phyloP scores from a whole-genome alignment of 1,139 yeast species.

The Diutina siamensis region DNA sequence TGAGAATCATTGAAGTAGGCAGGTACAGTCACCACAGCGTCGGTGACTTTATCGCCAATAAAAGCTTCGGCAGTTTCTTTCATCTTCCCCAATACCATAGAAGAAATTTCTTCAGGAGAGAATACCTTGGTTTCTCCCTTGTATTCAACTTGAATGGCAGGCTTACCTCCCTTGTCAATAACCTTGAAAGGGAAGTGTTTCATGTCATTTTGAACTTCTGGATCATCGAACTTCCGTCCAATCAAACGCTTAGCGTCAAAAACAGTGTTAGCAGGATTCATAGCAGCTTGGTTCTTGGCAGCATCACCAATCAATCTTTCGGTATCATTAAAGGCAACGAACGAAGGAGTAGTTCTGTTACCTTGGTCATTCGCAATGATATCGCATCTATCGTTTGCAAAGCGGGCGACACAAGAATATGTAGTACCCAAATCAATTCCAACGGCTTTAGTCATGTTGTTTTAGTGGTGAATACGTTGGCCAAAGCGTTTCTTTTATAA shows the following conservation, averaged over 20 bases:
- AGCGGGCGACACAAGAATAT: constrained; percentile 91
- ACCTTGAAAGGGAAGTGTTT: constrained; percentile 98
- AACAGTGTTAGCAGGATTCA: constrained; percentile 93
- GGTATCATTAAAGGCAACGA: constrained; percentile 94
- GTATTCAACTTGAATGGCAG: constrained; percentile 87
- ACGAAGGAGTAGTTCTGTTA: constrained; percentile 97
- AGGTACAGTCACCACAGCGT: constrained; percentile 94
- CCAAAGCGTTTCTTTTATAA: background rate
- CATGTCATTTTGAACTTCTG: constrained; percentile 88
- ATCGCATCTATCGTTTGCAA: constrained; percentile 33
- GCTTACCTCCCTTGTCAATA: constrained; percentile 75
- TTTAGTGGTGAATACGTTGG: background rate
- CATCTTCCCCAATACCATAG: constrained; percentile 96
- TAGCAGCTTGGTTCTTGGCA: constrained; percentile 98
- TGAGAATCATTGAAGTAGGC: constrained; percentile 97
- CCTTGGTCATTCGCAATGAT: constrained; percentile 98
- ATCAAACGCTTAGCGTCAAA: constrained; percentile 97
- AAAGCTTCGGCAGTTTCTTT: constrained; percentile 96
- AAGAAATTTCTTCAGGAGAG: constrained; percentile 95
- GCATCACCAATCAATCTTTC: constrained; percentile 99
- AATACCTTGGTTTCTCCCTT: constrained; percentile 87
- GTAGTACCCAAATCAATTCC: constrained; percentile 99
- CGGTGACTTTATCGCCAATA: constrained; percentile 86
- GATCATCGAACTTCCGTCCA: constrained; percentile 89
- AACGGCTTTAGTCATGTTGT: constrained; percentile 42